A percentile compares a stretch with the other conserved stretches of the same genome.
These are phyloP conservation scores for Curvularia hawaiiensis DNA, from an alignment of 2,329 filamentous ascomycete genomes.

Conservation along the genomic window DNA sequence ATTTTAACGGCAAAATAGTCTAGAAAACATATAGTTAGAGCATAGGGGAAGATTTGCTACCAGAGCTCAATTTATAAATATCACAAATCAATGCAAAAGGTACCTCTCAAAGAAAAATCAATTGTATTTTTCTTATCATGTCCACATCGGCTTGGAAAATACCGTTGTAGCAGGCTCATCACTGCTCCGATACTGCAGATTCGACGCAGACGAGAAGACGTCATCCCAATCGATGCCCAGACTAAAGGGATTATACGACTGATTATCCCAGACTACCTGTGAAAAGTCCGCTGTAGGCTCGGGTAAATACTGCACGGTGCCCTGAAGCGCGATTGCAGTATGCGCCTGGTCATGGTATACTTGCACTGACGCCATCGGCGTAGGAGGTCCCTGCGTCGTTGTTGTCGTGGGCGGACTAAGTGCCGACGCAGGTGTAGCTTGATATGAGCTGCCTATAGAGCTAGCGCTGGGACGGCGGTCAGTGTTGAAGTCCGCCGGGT, in stretches of 20 bases:
- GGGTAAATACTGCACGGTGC: slow-evolving; percentile 1
- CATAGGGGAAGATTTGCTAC: not conserved
- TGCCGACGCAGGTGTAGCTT: slow-evolving; percentile 3
- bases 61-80: not conserved
- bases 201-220: slow-evolving; percentile 22
- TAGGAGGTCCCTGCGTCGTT: slow-evolving; percentile 1
- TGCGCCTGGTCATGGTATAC: not conserved
- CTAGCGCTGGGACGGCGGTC: slow-evolving; percentile 4
- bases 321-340: not conserved
- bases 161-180: slow-evolving; percentile 3
- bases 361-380: not conserved
- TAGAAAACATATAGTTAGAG: not conserved
- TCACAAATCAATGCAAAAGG: not conserved
- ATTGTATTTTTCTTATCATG: not conserved
- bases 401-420: not conserved
- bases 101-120: not conserved
- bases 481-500: not conserved
- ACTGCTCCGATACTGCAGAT: slow-evolving; percentile 1
- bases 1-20: not conserved
- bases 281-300: slow-evolving; percentile 12
- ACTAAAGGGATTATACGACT: slow-evolving; percentile 10
- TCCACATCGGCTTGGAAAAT: slow-evolving; percentile 17
- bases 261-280: slow-evolving; percentile 12
- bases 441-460: slow-evolving; percentile 10
- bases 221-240: slow-evolving; percentile 31